Evolutionary conservation across 2,329 filamentous ascomycete genomes (phyloP).

Genomic region (Pseudogymnoascus sp.): DNA sequence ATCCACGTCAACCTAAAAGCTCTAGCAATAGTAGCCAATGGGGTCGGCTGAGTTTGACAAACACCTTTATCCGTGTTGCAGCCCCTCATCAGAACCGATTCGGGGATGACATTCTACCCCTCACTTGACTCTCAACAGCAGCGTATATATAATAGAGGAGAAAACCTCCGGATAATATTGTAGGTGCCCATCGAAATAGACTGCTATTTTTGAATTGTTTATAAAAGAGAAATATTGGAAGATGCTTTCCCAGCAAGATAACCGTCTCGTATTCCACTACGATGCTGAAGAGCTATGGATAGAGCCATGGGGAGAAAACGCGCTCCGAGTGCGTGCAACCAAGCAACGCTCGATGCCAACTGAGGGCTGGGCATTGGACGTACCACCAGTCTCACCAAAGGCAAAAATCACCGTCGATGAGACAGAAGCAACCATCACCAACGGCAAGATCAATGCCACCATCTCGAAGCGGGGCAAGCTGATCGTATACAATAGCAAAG

Average conservation of each 20-base stretch:
- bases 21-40: conserved; percentile 3
- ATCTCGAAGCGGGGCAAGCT: conserved; percentile 42
- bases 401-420: not conserved
- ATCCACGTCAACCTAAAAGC: not conserved
- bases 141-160: not conserved
- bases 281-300: conserved; percentile 43
- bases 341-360: conserved; percentile 31
- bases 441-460: conserved; percentile 41
- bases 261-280: conserved; percentile 25
- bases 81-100: not conserved
- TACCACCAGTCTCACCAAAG: not conserved
- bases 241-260: conserved; percentile 23
- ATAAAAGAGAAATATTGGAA: not conserved
- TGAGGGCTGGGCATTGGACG: conserved; percentile 35
- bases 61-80: not conserved
- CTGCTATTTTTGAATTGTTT: not conserved
- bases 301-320: conserved; percentile 42
- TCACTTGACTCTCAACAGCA: conserved; percentile 15
- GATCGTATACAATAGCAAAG: conserved; percentile 35
- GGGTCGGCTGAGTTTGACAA: not conserved
- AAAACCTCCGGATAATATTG: not conserved
- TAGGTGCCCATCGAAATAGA: not conserved
- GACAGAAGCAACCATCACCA: conserved; percentile 33
- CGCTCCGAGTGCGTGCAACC: conserved; percentile 41
- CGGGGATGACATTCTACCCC: conserved; percentile 24